Evolutionary conservation across 192 early-diverging fungal species (phyloP).

Genomic region (Mortierella hygrophila): DNA sequence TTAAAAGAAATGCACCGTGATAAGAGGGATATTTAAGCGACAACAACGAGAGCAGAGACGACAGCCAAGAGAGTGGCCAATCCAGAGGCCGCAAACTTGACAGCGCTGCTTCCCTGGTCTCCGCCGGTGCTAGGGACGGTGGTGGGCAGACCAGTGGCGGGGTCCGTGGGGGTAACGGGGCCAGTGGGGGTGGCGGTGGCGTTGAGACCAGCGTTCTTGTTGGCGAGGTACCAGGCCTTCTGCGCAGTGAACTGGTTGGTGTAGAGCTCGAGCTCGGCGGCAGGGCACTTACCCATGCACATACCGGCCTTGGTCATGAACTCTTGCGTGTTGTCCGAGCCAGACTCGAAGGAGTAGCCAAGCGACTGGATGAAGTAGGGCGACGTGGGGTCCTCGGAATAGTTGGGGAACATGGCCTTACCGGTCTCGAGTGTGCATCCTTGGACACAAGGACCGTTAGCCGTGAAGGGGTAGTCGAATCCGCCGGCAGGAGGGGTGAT

Average conservation of each 20-base stretch:
- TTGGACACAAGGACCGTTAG: constrained; percentile 22
- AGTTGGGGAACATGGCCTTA: constrained; percentile 29
- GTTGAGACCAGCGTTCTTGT: not conserved
- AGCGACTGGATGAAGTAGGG: constrained; percentile 26
- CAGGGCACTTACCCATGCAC: constrained; percentile 19
- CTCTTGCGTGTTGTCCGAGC: constrained; percentile 2
- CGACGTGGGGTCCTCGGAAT: constrained; percentile 24
- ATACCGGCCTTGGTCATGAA: constrained; percentile 28
- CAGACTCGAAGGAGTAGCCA: constrained; percentile 15
- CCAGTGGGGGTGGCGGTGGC: constrained; percentile 10
- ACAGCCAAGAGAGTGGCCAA: constrained; percentile 6
- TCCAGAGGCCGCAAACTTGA: constrained; percentile 14
- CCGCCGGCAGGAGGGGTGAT: constrained; percentile 15
- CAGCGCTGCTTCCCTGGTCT: not conserved
- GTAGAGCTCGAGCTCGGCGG: constrained; percentile 17
- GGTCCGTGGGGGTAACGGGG: not conserved
- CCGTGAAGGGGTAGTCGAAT: constrained; percentile 24
- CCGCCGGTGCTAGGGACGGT: not conserved
- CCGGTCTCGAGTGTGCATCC: constrained; percentile 16
- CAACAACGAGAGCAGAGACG: not conserved
- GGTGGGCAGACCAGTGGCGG: not conserved
- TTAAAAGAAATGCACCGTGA: no score
- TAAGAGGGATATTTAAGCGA: not conserved
- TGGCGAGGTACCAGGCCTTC: constrained; percentile 13
- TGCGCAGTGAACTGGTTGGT: constrained; percentile 12